These are phyloP conservation scores for Taxillus chinensis DNA, from an alignment of 164 flowering plant species.

Conservation along the genomic window DNA sequence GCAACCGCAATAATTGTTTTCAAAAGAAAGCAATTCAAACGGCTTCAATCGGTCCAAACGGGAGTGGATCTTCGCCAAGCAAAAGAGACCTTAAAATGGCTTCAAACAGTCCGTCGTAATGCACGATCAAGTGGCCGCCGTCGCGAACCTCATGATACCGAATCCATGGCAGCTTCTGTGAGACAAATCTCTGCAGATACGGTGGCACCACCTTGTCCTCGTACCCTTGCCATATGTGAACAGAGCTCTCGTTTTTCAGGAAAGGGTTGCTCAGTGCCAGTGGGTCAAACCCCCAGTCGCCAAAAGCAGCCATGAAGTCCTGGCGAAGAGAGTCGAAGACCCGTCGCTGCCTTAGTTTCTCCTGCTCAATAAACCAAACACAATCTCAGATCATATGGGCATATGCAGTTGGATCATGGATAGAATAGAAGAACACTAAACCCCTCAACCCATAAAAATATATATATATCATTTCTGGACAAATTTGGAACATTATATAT, in stretches of 20 bases:
- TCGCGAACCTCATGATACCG: constrained; percentile 33
- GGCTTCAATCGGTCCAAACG: too few species aligned
- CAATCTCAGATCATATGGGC: neutral
- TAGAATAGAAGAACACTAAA: too few species aligned
- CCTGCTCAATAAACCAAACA: constrained; percentile 10
- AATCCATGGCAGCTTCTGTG: constrained; percentile 32
- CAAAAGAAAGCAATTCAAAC: too few species aligned
- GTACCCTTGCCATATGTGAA: constrained; percentile 31
- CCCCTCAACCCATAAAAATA: too few species aligned
- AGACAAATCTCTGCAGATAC: constrained; percentile 18
- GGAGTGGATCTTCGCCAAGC: constrained; percentile 7
- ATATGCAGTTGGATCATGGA: too few species aligned
- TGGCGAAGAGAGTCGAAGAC: constrained; percentile 9
- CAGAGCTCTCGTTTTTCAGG: constrained; percentile 15
- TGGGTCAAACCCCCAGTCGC: constrained; percentile 35
- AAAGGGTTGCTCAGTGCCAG: constrained; percentile 25
- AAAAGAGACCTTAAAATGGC: constrained; percentile 25
- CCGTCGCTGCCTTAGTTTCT: constrained; percentile 19
- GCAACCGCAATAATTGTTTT: too few species aligned
- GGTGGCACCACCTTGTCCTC: constrained; percentile 26
- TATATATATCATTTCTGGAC: too few species aligned
- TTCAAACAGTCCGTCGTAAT: constrained; percentile 21
- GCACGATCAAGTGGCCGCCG: constrained; percentile 30
- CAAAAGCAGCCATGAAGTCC: constrained; percentile 13
- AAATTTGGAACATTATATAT: too few species aligned